These are phyloP conservation scores for Phytophthora melonis DNA, from an alignment of 352 stramenopile genomes.

Conservation along the genomic window DNA sequence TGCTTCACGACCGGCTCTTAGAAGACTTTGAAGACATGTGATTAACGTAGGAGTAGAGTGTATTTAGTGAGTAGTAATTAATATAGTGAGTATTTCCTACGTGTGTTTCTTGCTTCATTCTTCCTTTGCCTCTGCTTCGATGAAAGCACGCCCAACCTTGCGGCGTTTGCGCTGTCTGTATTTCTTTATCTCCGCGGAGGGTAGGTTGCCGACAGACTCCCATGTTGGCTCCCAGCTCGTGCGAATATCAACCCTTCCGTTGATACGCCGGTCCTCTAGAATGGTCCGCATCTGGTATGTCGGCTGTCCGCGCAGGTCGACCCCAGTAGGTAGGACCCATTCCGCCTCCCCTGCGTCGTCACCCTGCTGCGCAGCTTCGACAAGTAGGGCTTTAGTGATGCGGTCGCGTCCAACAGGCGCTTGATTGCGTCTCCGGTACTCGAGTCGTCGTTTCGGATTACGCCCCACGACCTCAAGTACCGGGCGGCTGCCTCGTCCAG, in stretches of 20 bases:
- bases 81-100: too few species aligned
- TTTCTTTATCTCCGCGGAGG: too few species aligned
- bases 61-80: too few species aligned
- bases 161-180: too few species aligned
- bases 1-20: too few species aligned
- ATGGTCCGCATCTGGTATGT: constrained; percentile 10
- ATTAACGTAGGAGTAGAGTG: too few species aligned
- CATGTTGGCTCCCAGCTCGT: constrained; percentile 3
- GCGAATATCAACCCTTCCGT: neutral
- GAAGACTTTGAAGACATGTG: too few species aligned
- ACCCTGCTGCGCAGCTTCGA: too few species aligned
- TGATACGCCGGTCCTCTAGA: neutral
- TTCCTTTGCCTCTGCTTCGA: too few species aligned
- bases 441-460: neutral
- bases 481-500: constrained; percentile 1
- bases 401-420: neutral
- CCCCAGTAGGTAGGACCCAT: constrained; percentile 3
- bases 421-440: neutral
- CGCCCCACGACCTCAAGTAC: constrained; percentile 14
- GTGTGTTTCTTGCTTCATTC: too few species aligned
- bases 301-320: neutral
- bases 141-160: too few species aligned
- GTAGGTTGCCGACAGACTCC: neutral
- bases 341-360: neutral
- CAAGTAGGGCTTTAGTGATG: constrained; percentile 9